Evolutionary conservation across 768 basidiomycete genomes (phyloP).

Genomic region (Rhizopogon rudus): DNA sequence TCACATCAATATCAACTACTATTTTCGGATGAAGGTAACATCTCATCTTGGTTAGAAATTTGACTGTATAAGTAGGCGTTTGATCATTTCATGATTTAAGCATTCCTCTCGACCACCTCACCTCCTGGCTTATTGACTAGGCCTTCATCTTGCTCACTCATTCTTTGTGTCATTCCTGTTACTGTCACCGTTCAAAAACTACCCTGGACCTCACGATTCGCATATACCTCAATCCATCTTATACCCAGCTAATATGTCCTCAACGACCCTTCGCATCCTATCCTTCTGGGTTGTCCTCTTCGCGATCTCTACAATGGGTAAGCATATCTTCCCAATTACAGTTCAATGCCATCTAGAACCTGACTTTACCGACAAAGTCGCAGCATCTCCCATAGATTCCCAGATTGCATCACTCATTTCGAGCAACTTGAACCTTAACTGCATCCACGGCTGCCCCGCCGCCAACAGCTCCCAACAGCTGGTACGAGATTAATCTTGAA

Average conservation of each 20-base stretch:
- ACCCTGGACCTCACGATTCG: neutral
- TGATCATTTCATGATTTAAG: neutral
- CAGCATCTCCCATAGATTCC: constrained; percentile 21
- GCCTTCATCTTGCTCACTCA: neutral
- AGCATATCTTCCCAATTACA: neutral
- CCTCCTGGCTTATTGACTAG: constrained; percentile 11
- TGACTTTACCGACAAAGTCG: constrained; percentile 6
- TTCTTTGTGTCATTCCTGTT: neutral
- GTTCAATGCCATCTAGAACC: neutral
- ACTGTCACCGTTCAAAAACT: neutral
- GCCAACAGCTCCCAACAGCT: constrained; percentile 16
- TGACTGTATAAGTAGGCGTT: constrained; percentile 3
- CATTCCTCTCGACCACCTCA: neutral
- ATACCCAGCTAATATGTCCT: constrained; percentile 10
- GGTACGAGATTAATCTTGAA: constrained; percentile 6
- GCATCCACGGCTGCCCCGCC: constrained; percentile 16
- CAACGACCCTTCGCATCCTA: constrained; percentile 11
- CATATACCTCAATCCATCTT: neutral
- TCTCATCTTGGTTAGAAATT: constrained; percentile 1
- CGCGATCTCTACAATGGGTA: constrained; percentile 16
- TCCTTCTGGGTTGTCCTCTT: constrained; percentile 19
- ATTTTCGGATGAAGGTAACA: constrained; percentile 11
- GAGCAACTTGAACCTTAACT: constrained; percentile 21
- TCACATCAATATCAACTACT: constrained; percentile 1
- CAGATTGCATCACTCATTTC: constrained; percentile 9